Conservation (phyloP, 768 basidiomycete species). For the Naganishia kalamii region DNA sequence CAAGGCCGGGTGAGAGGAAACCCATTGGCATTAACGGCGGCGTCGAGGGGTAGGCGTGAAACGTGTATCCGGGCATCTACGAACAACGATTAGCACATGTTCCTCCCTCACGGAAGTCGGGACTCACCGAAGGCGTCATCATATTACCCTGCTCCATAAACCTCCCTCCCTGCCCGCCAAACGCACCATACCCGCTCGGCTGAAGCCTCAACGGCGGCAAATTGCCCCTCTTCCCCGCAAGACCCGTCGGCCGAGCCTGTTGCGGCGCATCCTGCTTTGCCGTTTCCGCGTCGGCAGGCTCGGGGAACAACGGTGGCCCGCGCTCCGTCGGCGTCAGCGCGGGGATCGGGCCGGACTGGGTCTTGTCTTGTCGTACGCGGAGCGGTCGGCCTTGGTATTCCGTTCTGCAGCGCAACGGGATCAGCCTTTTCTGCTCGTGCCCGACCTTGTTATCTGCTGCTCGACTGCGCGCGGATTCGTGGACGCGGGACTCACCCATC, state of each 20-base stretch:
- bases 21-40: constrained; percentile 48
- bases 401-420: neutral
- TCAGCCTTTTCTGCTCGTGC: constrained; percentile 54
- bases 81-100: neutral
- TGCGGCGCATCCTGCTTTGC: neutral
- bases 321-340: neutral
- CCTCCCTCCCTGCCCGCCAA: neutral
- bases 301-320: neutral
- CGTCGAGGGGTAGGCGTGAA: constrained; percentile 52
- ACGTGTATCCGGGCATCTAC: constrained; percentile 84
- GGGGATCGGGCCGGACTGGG: constrained; percentile 4
- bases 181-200: neutral
- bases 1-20: constrained; percentile 47
- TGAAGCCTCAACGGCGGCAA: neutral
- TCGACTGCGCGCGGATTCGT: constrained; percentile 68
- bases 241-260: neutral
- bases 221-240: neutral
- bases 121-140: constrained; percentile 68
- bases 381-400: constrained; percentile 1
- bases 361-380: constrained; percentile 15
- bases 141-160: neutral
- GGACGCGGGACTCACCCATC: constrained; percentile 62
- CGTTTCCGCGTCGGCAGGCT: neutral
- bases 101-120: neutral
- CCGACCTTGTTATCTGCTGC: constrained; percentile 84